Evolutionary conservation across 2,329 filamentous ascomycete genomes (phyloP), one percentile per base, ranked within the genome.

Genomic region (Hymenoscyphus scutula): DNA sequence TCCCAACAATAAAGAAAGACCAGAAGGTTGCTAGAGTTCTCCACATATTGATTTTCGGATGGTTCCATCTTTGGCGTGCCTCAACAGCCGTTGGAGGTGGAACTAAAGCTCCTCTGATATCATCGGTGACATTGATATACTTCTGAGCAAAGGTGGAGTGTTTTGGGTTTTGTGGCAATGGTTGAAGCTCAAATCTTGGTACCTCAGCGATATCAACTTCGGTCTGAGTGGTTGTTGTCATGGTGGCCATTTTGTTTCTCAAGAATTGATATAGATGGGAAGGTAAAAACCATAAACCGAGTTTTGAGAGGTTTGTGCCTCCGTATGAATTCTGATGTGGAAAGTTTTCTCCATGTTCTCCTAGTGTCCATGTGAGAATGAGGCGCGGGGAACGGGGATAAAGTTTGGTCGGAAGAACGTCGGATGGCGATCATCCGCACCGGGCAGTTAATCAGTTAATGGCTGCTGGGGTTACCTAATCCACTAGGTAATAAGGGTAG

Each of bases 1-100:
- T 82, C 6, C 89, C 89, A 78, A 89, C 84, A 34, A 89, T 78
- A 23, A 87, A 76, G 66, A 91, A 85, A 5, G 82, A 81, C 74
- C 83, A 84, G 68, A 87, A 84, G 2, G 85, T 82, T 0, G 84
- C 79, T 38, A 83, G 74, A 54, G 84, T 84, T 45, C 87, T 82
- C 68, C 78, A 86, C 4, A 83, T 75, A 71, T 88, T 90, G 51
- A 79, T 77, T 5, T 75, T 72, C 0, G 88, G 82, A n/a, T 77
- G 75, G 69, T 90, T 90, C 89, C 89, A 91, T 74, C 74, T 77
- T 69, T 89, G 82, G 17, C 78, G 69, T 8, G 62, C 67, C n/a
- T 67, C 65, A 3, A 69, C 67, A 2, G 66, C 68, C 19, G 53
- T 58, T 11, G 30, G 48, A 19, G 65, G 64, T 7, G 66, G 64